phyloP scores from a whole-genome alignment of 345 rosid genomes.

The Eucalyptus cloeziana region DNA sequence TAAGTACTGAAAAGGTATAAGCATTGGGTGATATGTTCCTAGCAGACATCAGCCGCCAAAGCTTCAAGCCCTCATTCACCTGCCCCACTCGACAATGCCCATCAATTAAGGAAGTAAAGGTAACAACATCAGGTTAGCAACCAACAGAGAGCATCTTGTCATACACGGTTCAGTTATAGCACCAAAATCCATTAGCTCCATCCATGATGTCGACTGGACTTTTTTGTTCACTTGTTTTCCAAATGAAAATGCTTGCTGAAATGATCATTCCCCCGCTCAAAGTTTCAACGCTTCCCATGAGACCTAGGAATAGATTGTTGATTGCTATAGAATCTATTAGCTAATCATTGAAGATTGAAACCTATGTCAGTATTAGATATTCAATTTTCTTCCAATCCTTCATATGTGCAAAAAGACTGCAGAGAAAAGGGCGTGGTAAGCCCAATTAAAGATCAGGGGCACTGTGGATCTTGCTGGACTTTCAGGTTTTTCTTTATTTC shows the following conservation, averaged over 20 bases:
- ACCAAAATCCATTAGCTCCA: no score
- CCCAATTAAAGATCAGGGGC: constrained; percentile 81
- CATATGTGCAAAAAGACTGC: constrained; percentile 70
- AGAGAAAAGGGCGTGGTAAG: constrained; percentile 75
- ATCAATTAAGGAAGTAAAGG: constrained; percentile 72
- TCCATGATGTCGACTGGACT: no score
- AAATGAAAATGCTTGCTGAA: no score
- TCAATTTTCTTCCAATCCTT: neutral
- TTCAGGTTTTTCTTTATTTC: constrained; percentile 44
- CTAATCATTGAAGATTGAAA: neutral
- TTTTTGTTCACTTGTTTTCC: no score
- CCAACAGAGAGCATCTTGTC: constrained; percentile 40
- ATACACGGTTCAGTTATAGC: neutral
- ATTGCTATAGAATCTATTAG: no score
- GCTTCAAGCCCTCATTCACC: constrained; percentile 41
- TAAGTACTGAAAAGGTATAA: constrained; percentile 56
- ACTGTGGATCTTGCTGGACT: constrained; percentile 98
- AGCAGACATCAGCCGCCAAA: constrained; percentile 51
- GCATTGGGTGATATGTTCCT: constrained; percentile 49
- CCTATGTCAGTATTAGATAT: neutral
- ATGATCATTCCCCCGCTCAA: no score
- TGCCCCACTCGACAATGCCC: constrained; percentile 78
- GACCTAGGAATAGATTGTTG: neutral
- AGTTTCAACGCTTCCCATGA: neutral
- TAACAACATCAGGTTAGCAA: constrained; percentile 56